Evolutionary conservation across 805 yeast species (phyloP).

Genomic region (Maudiozyma turicensis): DNA sequence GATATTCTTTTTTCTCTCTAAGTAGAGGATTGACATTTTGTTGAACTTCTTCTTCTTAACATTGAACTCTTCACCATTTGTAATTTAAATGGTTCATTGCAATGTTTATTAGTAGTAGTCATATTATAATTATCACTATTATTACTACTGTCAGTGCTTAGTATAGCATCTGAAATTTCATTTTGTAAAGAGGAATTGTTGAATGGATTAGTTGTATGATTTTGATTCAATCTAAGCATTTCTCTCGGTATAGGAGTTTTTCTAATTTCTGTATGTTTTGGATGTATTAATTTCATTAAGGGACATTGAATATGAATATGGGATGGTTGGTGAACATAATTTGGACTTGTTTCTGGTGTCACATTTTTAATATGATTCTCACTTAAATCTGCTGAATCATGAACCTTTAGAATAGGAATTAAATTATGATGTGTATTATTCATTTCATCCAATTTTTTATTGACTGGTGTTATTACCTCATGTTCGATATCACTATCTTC

Average conservation of each 20-base stretch:
- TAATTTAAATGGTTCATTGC: slow-evolving; percentile 9
- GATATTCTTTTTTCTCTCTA: background rate
- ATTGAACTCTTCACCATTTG: slow-evolving; percentile 22
- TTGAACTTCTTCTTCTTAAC: slow-evolving; percentile 18
- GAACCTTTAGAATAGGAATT: background rate
- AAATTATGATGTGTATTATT: background rate
- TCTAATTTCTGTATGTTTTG: slow-evolving; percentile 6
- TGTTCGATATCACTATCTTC: slow-evolving; percentile 1
- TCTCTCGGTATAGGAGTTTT: slow-evolving; percentile 9
- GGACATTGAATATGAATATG: slow-evolving; percentile 10
- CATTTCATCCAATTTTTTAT: background rate
- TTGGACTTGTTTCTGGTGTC: background rate
- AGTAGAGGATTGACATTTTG: slow-evolving; percentile 3
- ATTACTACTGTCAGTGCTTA: background rate
- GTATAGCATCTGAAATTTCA: background rate
- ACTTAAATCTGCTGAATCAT: background rate
- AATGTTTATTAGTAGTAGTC: background rate
- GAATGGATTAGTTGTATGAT: too few relatives aligned
- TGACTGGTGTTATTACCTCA: background rate
- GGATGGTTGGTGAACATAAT: background rate
- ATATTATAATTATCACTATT: background rate
- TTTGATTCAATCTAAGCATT: background rate
- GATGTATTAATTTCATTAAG: background rate
- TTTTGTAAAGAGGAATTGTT: background rate
- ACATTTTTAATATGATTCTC: background rate